Evolutionary conservation across 225 moss, liverwort and hornwort species (phyloP), one percentile per base, ranked within the genome.

Genomic region (Pleurozium schreberi): DNA sequence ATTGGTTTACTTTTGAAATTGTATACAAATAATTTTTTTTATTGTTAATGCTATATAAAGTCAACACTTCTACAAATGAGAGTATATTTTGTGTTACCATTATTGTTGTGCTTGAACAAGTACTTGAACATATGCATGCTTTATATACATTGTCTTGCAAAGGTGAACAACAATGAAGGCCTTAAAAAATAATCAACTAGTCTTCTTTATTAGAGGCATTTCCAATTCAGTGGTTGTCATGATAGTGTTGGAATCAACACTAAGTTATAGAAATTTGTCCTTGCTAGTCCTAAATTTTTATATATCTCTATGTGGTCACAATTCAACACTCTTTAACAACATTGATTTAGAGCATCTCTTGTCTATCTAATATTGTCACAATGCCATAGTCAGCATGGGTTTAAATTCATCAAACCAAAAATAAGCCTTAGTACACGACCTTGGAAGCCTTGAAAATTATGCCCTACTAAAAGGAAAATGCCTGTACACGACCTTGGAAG

Each of bases 301-400:
- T 33, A 49, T 7, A 4, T 75, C 49, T 19, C 31, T 19, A 75
- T 49, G 12, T 11, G 2, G 7, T 31, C 2, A 49, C 31, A 75
- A 31, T 11, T 18, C 19, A 31, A 31, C 9, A 49, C 11, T 31
- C 49, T 49, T 10, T 10, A 17, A 45, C 0, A 1, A 74, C 2
- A 31, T 0, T 75, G 0, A 31, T 4, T 74, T 31, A 31, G 6
- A 74, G 7, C 23, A 71, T 16, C 9, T 42, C 9, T 43, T 27
- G 9, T 1, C 15, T 27, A 70, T 11, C 15, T 43, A 71, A 43
- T 43, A 43, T 27, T 70, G 5, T 42, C 27, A 70, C 26, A 42
- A 42, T 26, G 47, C 1, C 4, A 18, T 47, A 18, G 6, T 74
- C 2, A n/a, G 15, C 1, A 0, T n/a, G n/a, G 6, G 3, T 30